Evolutionary conservation across 257 asterid genomes (phyloP), one percentile per base, ranked within the genome.

Genomic region (Rauvolfia tetraphylla): DNA sequence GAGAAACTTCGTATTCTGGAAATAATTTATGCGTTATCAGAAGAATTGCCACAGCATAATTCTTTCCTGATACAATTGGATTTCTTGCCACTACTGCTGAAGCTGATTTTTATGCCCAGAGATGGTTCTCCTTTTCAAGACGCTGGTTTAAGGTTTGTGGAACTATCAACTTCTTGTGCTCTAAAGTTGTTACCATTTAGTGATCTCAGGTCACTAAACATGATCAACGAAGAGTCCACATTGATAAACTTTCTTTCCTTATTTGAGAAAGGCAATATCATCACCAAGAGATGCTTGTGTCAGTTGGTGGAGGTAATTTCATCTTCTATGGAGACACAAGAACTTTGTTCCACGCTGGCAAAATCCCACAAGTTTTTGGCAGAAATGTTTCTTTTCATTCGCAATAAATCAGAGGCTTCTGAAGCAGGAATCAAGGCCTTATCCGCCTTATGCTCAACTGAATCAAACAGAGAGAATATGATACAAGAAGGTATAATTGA

Each of bases 261-360:
- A 13, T 76, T 89, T 14, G 81, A 81, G 67, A 22, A 72, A 22
- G 90, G 93, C 27, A 86, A 27, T 48, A 2, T 48, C 17, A 41
- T 9, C 15, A 75, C 85, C 76, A 87, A 87, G 85, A 87, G 81
- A 73, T 75, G 72, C 71, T 77, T 87, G 54, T 86, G 93, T 63
- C 80, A 76, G 41, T 0, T 85, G 2, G 73, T 89, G 13, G 90
- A 81, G 81, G 84, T 83, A 58, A 81, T 84, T 76, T 73, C 90
- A 10, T 73, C 78, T 29, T 65, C 81, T 11, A 11, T 11, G 15
- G 81, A 78, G 31, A 84, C 81, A 33, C 73, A 56, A 41, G 49
- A 78, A 0, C 83, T 87, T 18, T 53, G 84, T 77, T n/a, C 71
- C 41, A 71, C 66, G 72, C 46, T 88, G 0, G 93, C 89, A 23